These are phyloP conservation scores for Ogataea corticis DNA, from an alignment of 805 yeast species.

Conservation along the genomic window DNA sequence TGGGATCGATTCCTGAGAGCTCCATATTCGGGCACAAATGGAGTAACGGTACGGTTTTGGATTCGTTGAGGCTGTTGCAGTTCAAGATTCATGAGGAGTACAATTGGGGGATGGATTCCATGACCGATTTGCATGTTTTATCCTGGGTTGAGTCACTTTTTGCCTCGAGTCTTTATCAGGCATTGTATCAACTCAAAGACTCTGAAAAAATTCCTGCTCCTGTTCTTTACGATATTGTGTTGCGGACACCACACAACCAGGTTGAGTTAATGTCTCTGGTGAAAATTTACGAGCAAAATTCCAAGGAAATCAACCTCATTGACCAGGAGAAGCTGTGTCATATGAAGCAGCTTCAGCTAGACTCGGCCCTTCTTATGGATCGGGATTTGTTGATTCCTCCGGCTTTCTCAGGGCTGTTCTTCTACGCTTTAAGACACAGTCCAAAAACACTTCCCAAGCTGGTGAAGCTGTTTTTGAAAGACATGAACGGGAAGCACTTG, in stretches of 20 bases:
- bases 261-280: slow-evolving; percentile 27
- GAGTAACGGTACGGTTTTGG: slow-evolving; percentile 1
- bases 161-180: slow-evolving; percentile 19
- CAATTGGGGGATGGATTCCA: slow-evolving; percentile 19
- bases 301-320: slow-evolving; percentile 17
- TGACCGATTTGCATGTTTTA: slow-evolving; percentile 22
- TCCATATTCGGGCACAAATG: too few species aligned
- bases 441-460: slow-evolving; percentile 23
- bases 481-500: slow-evolving; percentile 12
- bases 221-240: slow-evolving; percentile 31
- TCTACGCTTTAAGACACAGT: slow-evolving; percentile 25
- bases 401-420: slow-evolving; percentile 28
- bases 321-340: slow-evolving; percentile 32
- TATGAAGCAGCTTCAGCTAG: slow-evolving; percentile 18
- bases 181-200: slow-evolving; percentile 20
- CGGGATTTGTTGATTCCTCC: slow-evolving; percentile 29
- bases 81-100: slow-evolving; percentile 22
- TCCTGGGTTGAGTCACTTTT: slow-evolving; percentile 33
- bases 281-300: slow-evolving; percentile 26
- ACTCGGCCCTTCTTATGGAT: slow-evolving; percentile 9
- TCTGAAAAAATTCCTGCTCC: slow-evolving; percentile 24
- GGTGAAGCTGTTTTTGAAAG: slow-evolving; percentile 19
- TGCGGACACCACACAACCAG: slow-evolving; percentile 28
- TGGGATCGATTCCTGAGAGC: too few species aligned
- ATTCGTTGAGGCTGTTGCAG: slow-evolving; percentile 20